Base-by-base conservation (phyloP, 495 filamentous ascomycete species). In the Penicillium waksmanii region DNA sequence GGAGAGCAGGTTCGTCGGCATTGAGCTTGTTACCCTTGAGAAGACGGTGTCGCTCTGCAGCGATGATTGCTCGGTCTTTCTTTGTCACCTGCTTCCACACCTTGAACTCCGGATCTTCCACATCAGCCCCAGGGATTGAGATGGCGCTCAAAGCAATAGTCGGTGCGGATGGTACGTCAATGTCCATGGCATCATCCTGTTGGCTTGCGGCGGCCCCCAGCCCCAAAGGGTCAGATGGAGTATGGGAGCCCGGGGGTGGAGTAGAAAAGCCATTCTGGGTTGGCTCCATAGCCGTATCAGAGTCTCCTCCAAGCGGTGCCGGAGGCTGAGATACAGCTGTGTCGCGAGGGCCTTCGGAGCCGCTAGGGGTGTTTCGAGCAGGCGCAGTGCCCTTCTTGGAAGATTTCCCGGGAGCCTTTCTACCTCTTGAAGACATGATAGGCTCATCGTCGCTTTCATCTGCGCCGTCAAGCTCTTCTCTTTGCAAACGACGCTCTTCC, bases 81-180 rank as follows among this genome's bases (percentile, higher is more conserved):
- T 97, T 97, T 3, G 95, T 99, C 38, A 97, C 91, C 71, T 96
- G 93, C 78, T 98, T 99, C 95, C 95, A 99, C 42, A 93, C 90
- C 69, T 96, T 96, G 77, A 93, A 96, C 64, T 96, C 93, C 1
- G 91, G 85, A 64, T 97, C 93, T 61, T 97, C 88, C 51, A 86
- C 66, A 48, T 89, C 88, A 15, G 73, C 65, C 3, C 74, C 76
- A 11, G 76, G 64, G 6, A 71, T 71, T 12, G 72, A 69, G 27
- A 79, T 60, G n/a, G 75, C 78, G 56, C 69, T 78, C 23, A 89
- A 79, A 25, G 85, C 85, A 60, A 83, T 88, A 33, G 87, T 74
- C 12, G 85, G 84, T 8, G 84, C 81, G 7, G 70, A 74, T 12
- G 80, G 66, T 5, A 83, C 89, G 65, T 96, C 93, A 48, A 92